A percentile compares a stretch with the other conserved stretches of the same genome.
These are phyloP conservation scores for Effrenium voratum DNA, from an alignment of 73 alveolate genomes.

Conservation along the genomic window DNA sequence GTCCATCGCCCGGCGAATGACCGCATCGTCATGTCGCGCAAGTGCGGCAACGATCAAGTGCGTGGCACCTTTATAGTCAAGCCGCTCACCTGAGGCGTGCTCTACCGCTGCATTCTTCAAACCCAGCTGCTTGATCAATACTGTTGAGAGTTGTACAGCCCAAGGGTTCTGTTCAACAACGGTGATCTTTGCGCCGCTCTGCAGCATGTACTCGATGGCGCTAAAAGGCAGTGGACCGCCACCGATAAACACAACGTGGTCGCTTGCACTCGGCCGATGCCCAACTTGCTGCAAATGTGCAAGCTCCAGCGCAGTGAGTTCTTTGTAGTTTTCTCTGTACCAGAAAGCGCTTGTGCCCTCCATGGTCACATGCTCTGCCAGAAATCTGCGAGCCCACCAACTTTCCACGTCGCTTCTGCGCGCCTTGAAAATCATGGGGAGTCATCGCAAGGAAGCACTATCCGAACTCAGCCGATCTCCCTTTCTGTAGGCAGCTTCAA, in stretches of 20 bases:
- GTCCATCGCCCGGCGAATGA: background rate
- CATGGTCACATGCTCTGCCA: background rate
- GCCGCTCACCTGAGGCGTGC: background rate
- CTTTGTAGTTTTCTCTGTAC: background rate
- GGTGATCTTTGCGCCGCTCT: background rate
- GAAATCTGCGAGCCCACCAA: background rate
- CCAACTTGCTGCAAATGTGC: background rate
- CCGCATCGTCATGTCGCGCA: background rate
- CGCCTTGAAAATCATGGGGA: no score
- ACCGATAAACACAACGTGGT: background rate
- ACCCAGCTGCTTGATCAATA: background rate
- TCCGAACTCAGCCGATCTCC: no score
- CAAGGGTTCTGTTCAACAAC: background rate
- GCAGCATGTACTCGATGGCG: background rate
- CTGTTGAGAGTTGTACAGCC: background rate
- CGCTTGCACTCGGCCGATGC: background rate
- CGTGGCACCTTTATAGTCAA: background rate
- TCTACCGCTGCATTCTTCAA: background rate
- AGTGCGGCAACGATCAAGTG: background rate
- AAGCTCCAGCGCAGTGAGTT: background rate
- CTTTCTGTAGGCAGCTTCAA: no score
- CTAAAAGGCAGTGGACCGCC: background rate
- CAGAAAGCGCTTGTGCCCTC: background rate
- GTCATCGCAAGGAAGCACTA: no score
- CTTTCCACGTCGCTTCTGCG: slow-evolving; percentile 8